These are phyloP conservation scores for Starmerella ratchasimensis DNA, from an alignment of 805 yeast genomes.

Conservation along the genomic window DNA sequence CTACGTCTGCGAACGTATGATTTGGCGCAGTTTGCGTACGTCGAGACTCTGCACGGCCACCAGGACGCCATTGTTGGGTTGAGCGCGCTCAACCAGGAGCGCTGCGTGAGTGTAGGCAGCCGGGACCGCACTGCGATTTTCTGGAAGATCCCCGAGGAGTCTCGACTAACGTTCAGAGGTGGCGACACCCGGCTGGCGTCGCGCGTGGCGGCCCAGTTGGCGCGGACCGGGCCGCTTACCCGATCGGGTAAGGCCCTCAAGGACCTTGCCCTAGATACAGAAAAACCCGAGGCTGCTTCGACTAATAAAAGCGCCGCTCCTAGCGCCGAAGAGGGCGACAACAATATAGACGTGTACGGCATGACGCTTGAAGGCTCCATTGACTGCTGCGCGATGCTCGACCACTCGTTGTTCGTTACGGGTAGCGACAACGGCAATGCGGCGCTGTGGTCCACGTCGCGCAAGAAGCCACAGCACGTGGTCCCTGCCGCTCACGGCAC, in stretches of 20 bases:
- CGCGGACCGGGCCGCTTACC: slow-evolving; percentile 1
- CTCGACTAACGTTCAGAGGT: slow-evolving; percentile 84
- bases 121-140: slow-evolving; percentile 90
- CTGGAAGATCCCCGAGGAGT: slow-evolving; percentile 95
- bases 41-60: slow-evolving; percentile 88
- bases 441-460: slow-evolving; percentile 77
- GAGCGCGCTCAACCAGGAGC: slow-evolving; percentile 66
- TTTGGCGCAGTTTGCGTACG: slow-evolving; percentile 70
- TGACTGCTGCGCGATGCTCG: slow-evolving; percentile 81
- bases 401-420: slow-evolving; percentile 82
- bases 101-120: slow-evolving; percentile 92
- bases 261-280: neutral
- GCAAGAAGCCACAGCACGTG: slow-evolving; percentile 72
- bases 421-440: slow-evolving; percentile 91
- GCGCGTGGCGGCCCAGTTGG: neutral
- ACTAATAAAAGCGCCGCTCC: neutral
- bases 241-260: neutral
- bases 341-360: slow-evolving; percentile 3
- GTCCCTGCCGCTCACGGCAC: slow-evolving; percentile 67
- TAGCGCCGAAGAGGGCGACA: neutral
- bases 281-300: neutral
- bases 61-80: slow-evolving; percentile 81
- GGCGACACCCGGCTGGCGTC: slow-evolving; percentile 43
- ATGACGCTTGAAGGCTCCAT: slow-evolving; percentile 59
- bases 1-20: slow-evolving; percentile 78